phyloP scores from a whole-genome alignment of 2,329 filamentous ascomycete genomes.

The Alternaria longipes region DNA sequence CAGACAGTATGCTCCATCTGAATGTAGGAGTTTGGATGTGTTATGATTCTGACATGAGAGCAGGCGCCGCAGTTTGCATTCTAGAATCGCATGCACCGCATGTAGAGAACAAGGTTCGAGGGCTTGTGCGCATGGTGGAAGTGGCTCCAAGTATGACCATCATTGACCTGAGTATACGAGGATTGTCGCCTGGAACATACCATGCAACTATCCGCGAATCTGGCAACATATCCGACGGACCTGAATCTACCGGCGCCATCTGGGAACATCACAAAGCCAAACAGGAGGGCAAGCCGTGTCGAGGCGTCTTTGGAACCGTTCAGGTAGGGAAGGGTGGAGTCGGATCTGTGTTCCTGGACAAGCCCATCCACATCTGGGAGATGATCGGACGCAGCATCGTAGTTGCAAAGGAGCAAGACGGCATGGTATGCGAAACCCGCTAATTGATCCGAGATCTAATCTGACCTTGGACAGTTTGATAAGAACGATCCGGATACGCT shows the following conservation, averaged over 20 bases:
- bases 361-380: conserved; percentile 90
- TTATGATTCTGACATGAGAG: conserved; percentile 11
- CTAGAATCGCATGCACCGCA: conserved; percentile 79
- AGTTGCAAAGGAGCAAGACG: conserved; percentile 73
- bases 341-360: conserved; percentile 82
- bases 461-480: conserved; percentile 33
- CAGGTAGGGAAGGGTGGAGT: conserved; percentile 78
- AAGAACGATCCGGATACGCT: conserved; percentile 83
- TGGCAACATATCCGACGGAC: conserved; percentile 86
- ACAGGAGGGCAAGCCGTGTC: conserved; percentile 58
- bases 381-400: conserved; percentile 94
- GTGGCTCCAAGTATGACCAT: conserved; percentile 80
- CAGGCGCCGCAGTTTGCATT: conserved; percentile 89
- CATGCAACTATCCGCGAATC: conserved; percentile 84
- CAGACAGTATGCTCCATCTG: conserved; percentile 72
- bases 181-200: conserved; percentile 82
- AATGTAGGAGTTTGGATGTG: conserved; percentile 5
- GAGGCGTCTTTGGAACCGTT: conserved; percentile 77
- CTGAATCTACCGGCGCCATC: conserved; percentile 81
- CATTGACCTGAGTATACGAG: conserved; percentile 86
- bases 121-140: conserved; percentile 92
- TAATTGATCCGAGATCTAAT: conserved; percentile 55
- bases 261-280: conserved; percentile 69
- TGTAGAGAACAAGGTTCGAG: conserved; percentile 76
- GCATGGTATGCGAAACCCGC: conserved; percentile 45